These are phyloP conservation scores for Gossypium lobatum DNA, from an alignment of 441 rosid species.

Conservation along the genomic window DNA sequence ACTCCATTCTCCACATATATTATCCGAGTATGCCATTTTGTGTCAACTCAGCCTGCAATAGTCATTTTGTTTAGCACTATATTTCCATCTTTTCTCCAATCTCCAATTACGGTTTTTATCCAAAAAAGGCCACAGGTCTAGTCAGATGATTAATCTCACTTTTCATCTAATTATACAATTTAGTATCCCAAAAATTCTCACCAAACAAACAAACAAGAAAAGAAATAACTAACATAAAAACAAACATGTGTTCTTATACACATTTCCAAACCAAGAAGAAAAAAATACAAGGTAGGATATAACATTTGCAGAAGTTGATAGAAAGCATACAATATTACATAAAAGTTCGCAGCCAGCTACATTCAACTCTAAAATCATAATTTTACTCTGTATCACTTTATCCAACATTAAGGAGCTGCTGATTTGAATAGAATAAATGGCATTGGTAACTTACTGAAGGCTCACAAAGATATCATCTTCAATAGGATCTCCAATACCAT, in stretches of 20 bases:
- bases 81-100: not conserved
- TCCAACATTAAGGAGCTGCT: not conserved
- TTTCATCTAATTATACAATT: not conserved
- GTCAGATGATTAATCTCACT: not conserved
- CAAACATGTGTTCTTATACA: not conserved
- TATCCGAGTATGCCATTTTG: not conserved
- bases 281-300: not conserved
- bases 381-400: not conserved
- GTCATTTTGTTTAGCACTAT: not conserved
- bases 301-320: not conserved
- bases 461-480: slow-evolving; percentile 81
- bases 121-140: not conserved
- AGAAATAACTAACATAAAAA: not conserved
- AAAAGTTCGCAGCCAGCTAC: not conserved
- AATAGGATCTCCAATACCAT: slow-evolving; percentile 86
- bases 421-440: not conserved
- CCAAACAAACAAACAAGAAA: not conserved
- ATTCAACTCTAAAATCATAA: not conserved
- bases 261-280: not conserved
- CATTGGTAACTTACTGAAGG: slow-evolving; percentile 58
- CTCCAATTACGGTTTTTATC: not conserved
- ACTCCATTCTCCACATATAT: not conserved
- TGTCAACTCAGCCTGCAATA: not conserved
- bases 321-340: not conserved
- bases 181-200: not conserved